These are phyloP conservation scores for Aspergillus aculeatus DNA, from an alignment of 2,329 filamentous ascomycete genomes.

Conservation along the genomic window DNA sequence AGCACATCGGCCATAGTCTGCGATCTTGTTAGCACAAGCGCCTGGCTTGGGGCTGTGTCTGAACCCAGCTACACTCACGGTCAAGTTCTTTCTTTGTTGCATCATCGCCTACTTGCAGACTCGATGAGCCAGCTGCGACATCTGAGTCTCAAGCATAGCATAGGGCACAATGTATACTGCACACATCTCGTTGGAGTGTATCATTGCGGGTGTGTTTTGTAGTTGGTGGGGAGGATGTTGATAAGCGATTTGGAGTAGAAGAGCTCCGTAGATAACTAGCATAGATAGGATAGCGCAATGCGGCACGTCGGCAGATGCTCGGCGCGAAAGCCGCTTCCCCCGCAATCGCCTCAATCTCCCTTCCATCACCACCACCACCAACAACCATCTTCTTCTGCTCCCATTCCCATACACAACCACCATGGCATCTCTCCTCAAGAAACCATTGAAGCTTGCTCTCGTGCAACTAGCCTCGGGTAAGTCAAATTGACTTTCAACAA, in stretches of 20 bases:
- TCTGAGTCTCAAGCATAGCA: too few species aligned
- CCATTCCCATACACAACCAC: constrained; percentile 1
- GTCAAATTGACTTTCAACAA: too few species aligned
- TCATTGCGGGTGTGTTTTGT: too few species aligned
- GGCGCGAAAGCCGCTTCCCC: background rate
- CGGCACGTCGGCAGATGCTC: background rate
- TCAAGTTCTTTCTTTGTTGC: background rate
- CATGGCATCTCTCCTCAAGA: constrained; percentile 64
- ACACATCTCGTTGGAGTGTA: too few species aligned
- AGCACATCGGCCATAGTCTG: background rate
- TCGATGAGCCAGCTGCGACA: too few species aligned
- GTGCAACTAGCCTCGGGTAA: constrained; percentile 75
- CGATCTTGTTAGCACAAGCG: background rate
- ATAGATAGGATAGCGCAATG: too few species aligned
- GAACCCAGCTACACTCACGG: background rate
- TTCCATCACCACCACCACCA: background rate
- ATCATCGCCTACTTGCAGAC: background rate
- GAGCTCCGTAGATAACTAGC: too few species aligned
- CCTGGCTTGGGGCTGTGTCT: background rate
- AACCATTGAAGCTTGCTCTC: constrained; percentile 75
- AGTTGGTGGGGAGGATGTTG: background rate
- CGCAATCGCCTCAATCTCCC: background rate
- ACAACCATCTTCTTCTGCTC: background rate
- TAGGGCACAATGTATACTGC: too few species aligned
- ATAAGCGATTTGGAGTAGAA: background rate